These are phyloP conservation scores for Capsella bursapastoris DNA, from an alignment of 345 rosid genomes.

Conservation along the genomic window DNA sequence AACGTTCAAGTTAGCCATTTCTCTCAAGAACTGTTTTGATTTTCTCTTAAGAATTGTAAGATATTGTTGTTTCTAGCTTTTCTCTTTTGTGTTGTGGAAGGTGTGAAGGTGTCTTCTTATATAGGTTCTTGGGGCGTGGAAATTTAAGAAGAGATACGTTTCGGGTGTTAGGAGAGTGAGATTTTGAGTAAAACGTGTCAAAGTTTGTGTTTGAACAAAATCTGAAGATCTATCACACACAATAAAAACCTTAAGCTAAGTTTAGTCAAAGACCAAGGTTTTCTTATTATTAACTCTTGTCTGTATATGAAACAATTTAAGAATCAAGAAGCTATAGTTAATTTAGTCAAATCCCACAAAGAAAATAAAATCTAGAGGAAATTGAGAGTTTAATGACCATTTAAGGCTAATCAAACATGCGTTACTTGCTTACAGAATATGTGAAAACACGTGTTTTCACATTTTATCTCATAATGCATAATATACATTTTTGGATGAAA, in stretches of 20 bases:
- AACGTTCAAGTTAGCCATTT: conserved; percentile 5
- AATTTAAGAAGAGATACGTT: conserved; percentile 14
- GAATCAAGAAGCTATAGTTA: conserved; percentile 31
- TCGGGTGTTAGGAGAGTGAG: conserved; percentile 10
- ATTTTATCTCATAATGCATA: background rate
- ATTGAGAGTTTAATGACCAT: conserved; percentile 16
- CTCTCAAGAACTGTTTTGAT: conserved; percentile 4
- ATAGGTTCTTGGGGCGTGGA: background rate
- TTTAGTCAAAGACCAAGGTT: conserved; percentile 12
- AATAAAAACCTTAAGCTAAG: conserved; percentile 18
- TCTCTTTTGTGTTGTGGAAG: background rate
- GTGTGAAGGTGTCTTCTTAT: background rate
- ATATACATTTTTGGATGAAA: background rate
- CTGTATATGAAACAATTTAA: conserved; percentile 12
- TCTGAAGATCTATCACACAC: conserved; percentile 17
- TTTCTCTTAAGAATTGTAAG: background rate
- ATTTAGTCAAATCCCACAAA: background rate
- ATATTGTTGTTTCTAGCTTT: background rate
- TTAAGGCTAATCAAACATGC: background rate
- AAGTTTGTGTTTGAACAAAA: background rate
- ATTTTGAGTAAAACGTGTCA: conserved; percentile 34
- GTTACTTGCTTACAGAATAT: background rate
- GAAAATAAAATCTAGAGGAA: conserved; percentile 1
- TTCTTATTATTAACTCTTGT: conserved; percentile 14
- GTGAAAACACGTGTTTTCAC: background rate